Evolutionary conservation across 129 eudicot species (phyloP).

Genomic region (Pseudognaphalium luteoalbum): DNA sequence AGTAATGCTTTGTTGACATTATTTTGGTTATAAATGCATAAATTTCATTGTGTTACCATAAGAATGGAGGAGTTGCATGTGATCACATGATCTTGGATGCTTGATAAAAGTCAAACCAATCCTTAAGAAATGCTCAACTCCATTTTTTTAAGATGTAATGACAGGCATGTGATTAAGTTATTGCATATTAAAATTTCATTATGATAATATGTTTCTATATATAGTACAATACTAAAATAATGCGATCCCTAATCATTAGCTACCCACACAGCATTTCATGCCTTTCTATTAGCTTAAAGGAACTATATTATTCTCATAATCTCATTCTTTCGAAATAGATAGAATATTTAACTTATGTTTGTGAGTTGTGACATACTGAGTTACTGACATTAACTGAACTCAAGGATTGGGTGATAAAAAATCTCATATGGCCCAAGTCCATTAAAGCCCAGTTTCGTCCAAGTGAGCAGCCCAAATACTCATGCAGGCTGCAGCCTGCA

Average conservation of each 20-base stretch:
- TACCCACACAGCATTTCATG: not conserved
- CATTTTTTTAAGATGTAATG: not conserved
- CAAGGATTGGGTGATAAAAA: not conserved
- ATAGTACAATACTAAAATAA: not conserved
- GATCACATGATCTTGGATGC: slow-evolving; percentile 8
- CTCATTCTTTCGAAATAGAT: too few relatives aligned
- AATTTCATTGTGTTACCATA: not conserved
- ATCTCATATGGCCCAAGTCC: not conserved
- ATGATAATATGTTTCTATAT: not conserved
- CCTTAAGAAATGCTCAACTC: slow-evolving; percentile 15
- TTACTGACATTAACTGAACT: not conserved
- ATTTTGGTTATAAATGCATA: not conserved
- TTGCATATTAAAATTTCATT: not conserved
- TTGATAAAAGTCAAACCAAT: not conserved
- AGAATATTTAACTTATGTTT: not conserved
- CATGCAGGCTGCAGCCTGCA: too few relatives aligned
- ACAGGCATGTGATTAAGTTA: slow-evolving; percentile 5
- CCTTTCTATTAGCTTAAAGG: not conserved
- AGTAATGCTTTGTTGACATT: not conserved
- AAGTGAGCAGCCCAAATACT: not conserved
- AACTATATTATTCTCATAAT: not conserved
- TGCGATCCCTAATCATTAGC: slow-evolving; percentile 14
- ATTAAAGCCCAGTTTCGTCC: not conserved
- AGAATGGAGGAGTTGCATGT: slow-evolving; percentile 1
- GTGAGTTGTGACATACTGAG: too few relatives aligned